phyloP scores from a whole-genome alignment of 331 rosid genomes.

The Quercus phellos region DNA sequence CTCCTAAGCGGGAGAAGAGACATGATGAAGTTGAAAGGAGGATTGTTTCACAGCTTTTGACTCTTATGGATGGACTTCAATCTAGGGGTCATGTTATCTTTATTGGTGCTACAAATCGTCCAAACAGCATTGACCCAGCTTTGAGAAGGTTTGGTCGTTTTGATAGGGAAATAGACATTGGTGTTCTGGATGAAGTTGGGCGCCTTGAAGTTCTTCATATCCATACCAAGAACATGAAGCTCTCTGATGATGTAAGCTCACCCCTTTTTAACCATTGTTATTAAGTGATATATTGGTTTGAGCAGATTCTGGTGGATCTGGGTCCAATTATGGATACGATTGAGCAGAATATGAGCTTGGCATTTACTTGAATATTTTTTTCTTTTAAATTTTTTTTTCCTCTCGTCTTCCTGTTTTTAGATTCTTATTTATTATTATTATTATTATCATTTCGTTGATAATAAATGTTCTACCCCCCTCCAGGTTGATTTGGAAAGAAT shows the following conservation, averaged over 20 bases:
- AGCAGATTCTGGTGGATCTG: not conserved
- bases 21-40: slow-evolving; percentile 72
- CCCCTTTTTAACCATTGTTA: not conserved
- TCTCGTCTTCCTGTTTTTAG: not conserved
- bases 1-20: slow-evolving; percentile 70
- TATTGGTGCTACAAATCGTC: slow-evolving; percentile 74
- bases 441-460: not conserved
- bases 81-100: slow-evolving; percentile 71
- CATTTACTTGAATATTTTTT: not conserved
- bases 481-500: slow-evolving; percentile 66
- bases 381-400: slow-evolving; percentile 1
- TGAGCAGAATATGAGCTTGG: not conserved
- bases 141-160: slow-evolving; percentile 74
- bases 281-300: not conserved
- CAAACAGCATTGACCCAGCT: slow-evolving; percentile 64
- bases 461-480: not conserved
- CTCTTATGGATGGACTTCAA: slow-evolving; percentile 70
- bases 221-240: slow-evolving; percentile 38
- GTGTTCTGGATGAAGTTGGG: slow-evolving; percentile 74
- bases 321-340: not conserved
- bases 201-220: slow-evolving; percentile 64
- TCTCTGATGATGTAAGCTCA: slow-evolving; percentile 62
- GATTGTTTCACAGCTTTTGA: slow-evolving; percentile 68
- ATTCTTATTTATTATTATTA: not conserved
- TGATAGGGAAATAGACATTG: slow-evolving; percentile 73